These are phyloP conservation scores for Candida berthetii DNA, from an alignment of 805 yeast species.

Conservation along the genomic window DNA sequence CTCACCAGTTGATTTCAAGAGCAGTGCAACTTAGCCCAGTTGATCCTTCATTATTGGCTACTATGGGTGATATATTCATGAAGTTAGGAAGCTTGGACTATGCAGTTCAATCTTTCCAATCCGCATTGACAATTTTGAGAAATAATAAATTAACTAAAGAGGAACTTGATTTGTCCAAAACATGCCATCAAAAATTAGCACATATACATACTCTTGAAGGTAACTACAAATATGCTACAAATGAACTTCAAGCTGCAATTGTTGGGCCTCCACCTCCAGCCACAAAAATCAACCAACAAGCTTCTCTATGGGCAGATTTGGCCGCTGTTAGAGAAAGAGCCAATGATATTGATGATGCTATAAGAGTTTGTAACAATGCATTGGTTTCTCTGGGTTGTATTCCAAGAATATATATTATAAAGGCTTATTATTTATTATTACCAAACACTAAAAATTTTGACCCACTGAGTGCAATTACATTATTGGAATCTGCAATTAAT, in stretches of 20 bases:
- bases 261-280: constrained; percentile 43
- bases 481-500: constrained; percentile 27
- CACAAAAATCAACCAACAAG: constrained; percentile 37
- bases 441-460: constrained; percentile 23
- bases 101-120: constrained; percentile 41
- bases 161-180: constrained; percentile 42
- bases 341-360: constrained; percentile 42
- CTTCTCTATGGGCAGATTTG: constrained; percentile 47
- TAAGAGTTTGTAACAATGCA: constrained; percentile 43
- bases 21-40: constrained; percentile 31
- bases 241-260: constrained; percentile 44
- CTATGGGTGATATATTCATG: constrained; percentile 42
- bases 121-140: constrained; percentile 32
- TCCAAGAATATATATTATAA: constrained; percentile 38
- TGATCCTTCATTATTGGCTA: constrained; percentile 41
- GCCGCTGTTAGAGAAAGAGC: constrained; percentile 40
- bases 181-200: constrained; percentile 50
- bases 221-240: constrained; percentile 40
- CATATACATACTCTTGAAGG: constrained; percentile 47
- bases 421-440: constrained; percentile 42
- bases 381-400: constrained; percentile 37
- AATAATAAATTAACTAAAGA: constrained; percentile 21
- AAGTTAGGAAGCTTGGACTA: constrained; percentile 36
- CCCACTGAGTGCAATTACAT: constrained; percentile 29
- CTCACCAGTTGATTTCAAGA: constrained; percentile 40